Evolutionary conservation across 2,329 filamentous ascomycete species (phyloP).

Genomic region (Pyrenophora teres): DNA sequence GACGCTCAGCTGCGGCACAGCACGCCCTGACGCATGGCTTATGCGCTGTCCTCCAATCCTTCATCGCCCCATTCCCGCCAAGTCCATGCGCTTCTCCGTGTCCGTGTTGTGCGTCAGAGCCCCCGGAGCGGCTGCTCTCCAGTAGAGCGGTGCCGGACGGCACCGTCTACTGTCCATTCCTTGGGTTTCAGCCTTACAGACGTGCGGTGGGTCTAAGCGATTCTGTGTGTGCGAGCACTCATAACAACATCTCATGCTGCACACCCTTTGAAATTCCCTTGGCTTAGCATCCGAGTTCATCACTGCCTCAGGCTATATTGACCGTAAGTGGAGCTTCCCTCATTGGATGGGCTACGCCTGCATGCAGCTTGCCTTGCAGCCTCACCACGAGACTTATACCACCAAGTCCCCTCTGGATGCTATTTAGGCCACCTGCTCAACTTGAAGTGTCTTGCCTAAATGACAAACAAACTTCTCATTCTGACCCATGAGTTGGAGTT

Average conservation of each 20-base stretch:
- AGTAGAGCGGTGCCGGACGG: conserved; percentile 5
- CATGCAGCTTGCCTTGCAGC: conserved; percentile 1
- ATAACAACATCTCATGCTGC: neutral
- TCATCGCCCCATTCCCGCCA: neutral
- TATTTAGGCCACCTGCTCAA: neutral
- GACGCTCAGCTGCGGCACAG: conserved; percentile 8
- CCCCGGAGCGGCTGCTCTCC: no score
- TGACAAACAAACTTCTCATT: neutral
- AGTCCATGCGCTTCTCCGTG: neutral
- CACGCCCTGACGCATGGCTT: conserved; percentile 4
- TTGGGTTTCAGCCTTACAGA: conserved; percentile 4
- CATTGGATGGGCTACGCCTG: no score
- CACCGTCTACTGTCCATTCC: neutral
- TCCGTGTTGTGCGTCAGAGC: neutral
- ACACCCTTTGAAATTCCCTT: neutral
- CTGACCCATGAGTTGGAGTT: neutral
- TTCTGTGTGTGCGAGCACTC: neutral
- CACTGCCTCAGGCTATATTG: conserved; percentile 3
- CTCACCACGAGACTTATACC: neutral
- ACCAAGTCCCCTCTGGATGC: neutral
- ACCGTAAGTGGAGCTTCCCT: no score
- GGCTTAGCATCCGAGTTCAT: neutral
- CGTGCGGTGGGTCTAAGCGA: neutral
- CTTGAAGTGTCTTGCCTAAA: neutral
- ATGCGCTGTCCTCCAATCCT: conserved; percentile 4